These are phyloP conservation scores for Tuber magnatum DNA, from an alignment of 495 filamentous ascomycete genomes.

Conservation along the genomic window DNA sequence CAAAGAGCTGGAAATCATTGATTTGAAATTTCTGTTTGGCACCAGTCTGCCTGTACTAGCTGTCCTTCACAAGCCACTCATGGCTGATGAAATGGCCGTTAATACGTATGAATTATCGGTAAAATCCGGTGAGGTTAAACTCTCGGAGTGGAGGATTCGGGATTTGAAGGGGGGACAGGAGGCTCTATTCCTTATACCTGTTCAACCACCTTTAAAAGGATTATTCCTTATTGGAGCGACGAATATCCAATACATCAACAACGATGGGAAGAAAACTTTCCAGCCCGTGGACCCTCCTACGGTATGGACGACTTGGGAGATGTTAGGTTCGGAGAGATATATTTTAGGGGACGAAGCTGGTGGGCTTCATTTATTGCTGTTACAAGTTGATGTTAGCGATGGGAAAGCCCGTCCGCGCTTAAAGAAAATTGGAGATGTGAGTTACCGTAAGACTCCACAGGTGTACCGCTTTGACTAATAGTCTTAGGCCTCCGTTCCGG, in stretches of 20 bases:
- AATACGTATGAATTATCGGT: slow-evolving; percentile 50
- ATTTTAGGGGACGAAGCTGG: slow-evolving; percentile 88
- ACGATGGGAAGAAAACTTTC: slow-evolving; percentile 53
- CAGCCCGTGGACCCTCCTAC: slow-evolving; percentile 63
- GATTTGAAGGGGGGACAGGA: slow-evolving; percentile 42
- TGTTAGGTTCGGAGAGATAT: slow-evolving; percentile 70
- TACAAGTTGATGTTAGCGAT: slow-evolving; percentile 42
- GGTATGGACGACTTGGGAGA: slow-evolving; percentile 82
- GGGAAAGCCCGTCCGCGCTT: slow-evolving; percentile 60
- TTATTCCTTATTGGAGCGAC: slow-evolving; percentile 81
- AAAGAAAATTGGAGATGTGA: slow-evolving; percentile 53
- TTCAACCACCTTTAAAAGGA: slow-evolving; percentile 59
- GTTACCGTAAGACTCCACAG: slow-evolving; percentile 2
- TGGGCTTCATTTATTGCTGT: slow-evolving; percentile 55
- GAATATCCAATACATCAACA: slow-evolving; percentile 71
- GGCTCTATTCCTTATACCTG: slow-evolving; percentile 74
- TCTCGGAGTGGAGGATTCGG: not conserved
- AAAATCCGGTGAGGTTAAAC: not conserved
- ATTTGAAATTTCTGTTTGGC: slow-evolving; percentile 71
- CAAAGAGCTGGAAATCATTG: slow-evolving; percentile 77
- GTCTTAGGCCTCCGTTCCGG: slow-evolving; percentile 58
- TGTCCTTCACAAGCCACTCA: slow-evolving; percentile 70
- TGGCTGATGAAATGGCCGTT: slow-evolving; percentile 57
- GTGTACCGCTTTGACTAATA: slow-evolving; percentile 4
- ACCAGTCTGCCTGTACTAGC: slow-evolving; percentile 71